Conservation (phyloP, 805 yeast species). For the Lachancea kluyveri region DNA sequence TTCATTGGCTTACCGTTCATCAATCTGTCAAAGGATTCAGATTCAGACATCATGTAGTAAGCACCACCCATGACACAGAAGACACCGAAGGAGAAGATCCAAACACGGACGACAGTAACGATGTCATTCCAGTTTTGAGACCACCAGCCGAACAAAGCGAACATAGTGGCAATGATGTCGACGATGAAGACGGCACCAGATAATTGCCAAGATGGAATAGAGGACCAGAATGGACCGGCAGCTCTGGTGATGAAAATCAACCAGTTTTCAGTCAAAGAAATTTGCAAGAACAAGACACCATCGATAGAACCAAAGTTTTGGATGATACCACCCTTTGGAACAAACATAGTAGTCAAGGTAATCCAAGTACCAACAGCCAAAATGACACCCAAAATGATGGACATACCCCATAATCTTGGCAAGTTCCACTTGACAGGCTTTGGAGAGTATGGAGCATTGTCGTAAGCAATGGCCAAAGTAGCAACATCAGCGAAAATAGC, state of each 20-base stretch:
- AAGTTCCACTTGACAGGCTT: slow-evolving; percentile 94
- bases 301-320: slow-evolving; percentile 94
- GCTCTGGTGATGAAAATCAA: slow-evolving; percentile 95
- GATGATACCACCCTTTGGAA: slow-evolving; percentile 86
- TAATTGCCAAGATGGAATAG: slow-evolving; percentile 94
- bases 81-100: slow-evolving; percentile 95
- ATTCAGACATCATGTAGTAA: slow-evolving; percentile 85
- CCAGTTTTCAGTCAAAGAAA: slow-evolving; percentile 95
- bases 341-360: slow-evolving; percentile 88
- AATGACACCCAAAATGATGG: slow-evolving; percentile 76
- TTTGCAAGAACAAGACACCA: slow-evolving; percentile 90
- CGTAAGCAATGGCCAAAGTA: slow-evolving; percentile 94
- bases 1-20: slow-evolving; percentile 74
- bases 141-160: slow-evolving; percentile 96
- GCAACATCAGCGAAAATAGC: slow-evolving; percentile 98
- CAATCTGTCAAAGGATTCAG: slow-evolving; percentile 72
- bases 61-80: slow-evolving; percentile 96
- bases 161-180: slow-evolving; percentile 87
- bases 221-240: slow-evolving; percentile 98
- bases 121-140: slow-evolving; percentile 96
- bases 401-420: slow-evolving; percentile 97
- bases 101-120: slow-evolving; percentile 88
- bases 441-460: slow-evolving; percentile 92
- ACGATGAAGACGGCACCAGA: slow-evolving; percentile 88
- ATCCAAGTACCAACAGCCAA: slow-evolving; percentile 94